These are phyloP conservation scores for Irpex lacteus DNA, from an alignment of 1,284 basidiomycete species.

Conservation along the genomic window DNA sequence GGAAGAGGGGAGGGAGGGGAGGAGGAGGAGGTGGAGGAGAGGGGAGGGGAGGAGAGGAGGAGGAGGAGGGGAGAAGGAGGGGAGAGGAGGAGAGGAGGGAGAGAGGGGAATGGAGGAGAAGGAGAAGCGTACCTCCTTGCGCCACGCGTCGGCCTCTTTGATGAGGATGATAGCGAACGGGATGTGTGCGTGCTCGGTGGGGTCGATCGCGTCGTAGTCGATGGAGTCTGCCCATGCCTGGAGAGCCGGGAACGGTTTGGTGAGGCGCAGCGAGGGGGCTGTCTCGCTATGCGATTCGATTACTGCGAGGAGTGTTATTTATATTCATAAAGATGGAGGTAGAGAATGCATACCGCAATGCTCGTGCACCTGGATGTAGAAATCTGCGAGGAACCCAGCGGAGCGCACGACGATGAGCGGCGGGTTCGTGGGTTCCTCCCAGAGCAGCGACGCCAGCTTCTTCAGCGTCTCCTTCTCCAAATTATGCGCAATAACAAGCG, in stretches of 20 bases:
- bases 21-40: too few species aligned
- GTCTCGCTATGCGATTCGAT: slow-evolving; percentile 34
- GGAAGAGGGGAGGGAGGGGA: too few species aligned
- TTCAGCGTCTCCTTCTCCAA: slow-evolving; percentile 55
- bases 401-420: slow-evolving; percentile 78
- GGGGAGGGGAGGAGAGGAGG: too few species aligned
- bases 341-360: slow-evolving; percentile 60
- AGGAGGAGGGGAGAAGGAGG: too few species aligned
- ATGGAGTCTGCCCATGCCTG: slow-evolving; percentile 69
- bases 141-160: slow-evolving; percentile 81
- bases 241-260: slow-evolving; percentile 84
- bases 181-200: slow-evolving; percentile 83
- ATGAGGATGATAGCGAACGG: slow-evolving; percentile 89
- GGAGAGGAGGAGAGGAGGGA: too few species aligned
- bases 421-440: slow-evolving; percentile 57
- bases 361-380: slow-evolving; percentile 85
- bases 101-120: too few species aligned
- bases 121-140: slow-evolving; percentile 59
- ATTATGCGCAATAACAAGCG: slow-evolving; percentile 86
- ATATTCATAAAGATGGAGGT: not conserved
- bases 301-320: slow-evolving; percentile 15
- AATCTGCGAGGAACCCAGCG: slow-evolving; percentile 86
- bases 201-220: slow-evolving; percentile 76
- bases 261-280: slow-evolving; percentile 82
- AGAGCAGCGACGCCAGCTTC: slow-evolving; percentile 63